Conservation (phyloP, 306 rosid species). For the Abrus pulchellus region DNA sequence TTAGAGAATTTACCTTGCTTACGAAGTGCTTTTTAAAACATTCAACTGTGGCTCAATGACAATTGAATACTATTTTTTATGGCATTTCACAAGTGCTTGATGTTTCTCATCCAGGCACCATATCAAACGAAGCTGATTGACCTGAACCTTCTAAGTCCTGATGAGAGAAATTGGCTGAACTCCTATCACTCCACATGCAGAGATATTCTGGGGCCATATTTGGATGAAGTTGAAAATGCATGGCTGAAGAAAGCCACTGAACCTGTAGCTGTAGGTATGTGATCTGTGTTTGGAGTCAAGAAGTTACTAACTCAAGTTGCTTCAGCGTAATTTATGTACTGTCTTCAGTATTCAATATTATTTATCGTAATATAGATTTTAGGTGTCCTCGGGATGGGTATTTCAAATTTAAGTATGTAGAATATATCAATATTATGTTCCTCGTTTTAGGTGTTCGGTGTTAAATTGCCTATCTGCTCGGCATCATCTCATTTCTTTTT, state of each 20-base stretch:
- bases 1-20: slow-evolving; percentile 9
- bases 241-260: slow-evolving; percentile 95
- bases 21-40: background rate
- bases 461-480: background rate
- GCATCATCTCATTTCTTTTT: slow-evolving; percentile 6
- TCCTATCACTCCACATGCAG: slow-evolving; percentile 80
- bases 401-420: slow-evolving; percentile 9
- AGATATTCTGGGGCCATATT: slow-evolving; percentile 71
- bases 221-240: slow-evolving; percentile 75
- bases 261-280: slow-evolving; percentile 65
- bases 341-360: slow-evolving; percentile 29
- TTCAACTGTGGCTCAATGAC: background rate
- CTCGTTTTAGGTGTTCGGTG: slow-evolving; percentile 7
- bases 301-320: background rate
- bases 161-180: slow-evolving; percentile 89
- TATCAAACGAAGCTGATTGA: slow-evolving; percentile 89
- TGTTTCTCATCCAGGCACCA: slow-evolving; percentile 76
- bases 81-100: slow-evolving; percentile 24
- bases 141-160: slow-evolving; percentile 64
- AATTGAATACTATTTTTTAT: slow-evolving; percentile 23
- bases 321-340: slow-evolving; percentile 29
- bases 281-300: slow-evolving; percentile 41
- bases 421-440: slow-evolving; percentile 7
- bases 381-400: slow-evolving; percentile 5
- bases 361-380: slow-evolving; percentile 15